Evolutionary conservation across 2,329 filamentous ascomycete species (phyloP).

Genomic region (Alternaria panax): DNA sequence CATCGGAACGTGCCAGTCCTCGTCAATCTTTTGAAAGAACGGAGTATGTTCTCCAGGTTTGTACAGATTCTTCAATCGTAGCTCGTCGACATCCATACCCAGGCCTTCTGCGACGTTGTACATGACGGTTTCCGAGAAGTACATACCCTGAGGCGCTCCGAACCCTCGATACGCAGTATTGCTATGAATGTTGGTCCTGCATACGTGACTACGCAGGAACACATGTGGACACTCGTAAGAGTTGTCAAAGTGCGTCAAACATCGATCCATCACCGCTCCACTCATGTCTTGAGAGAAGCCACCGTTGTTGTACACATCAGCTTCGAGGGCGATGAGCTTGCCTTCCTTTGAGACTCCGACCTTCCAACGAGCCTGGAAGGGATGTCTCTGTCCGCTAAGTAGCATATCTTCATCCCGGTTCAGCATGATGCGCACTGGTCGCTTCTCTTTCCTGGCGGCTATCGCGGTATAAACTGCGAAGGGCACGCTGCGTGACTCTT

Average conservation of each 20-base stretch:
- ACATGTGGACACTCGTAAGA: constrained; percentile 90
- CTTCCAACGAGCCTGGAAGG: constrained; percentile 89
- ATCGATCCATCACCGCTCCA: constrained; percentile 82
- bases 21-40: constrained; percentile 82
- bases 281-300: constrained; percentile 76
- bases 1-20: constrained; percentile 89
- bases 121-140: constrained; percentile 88
- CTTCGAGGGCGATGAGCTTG: constrained; percentile 87
- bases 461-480: constrained; percentile 82
- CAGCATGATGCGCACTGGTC: constrained; percentile 90
- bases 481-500: constrained; percentile 85
- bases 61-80: constrained; percentile 89
- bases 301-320: constrained; percentile 89
- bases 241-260: constrained; percentile 84
- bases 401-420: constrained; percentile 95
- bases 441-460: constrained; percentile 81
- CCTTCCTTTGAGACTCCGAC: constrained; percentile 90
- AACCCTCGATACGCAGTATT: constrained; percentile 97
- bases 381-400: constrained; percentile 88
- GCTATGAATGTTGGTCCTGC: constrained; percentile 94
- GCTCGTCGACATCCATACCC: constrained; percentile 79
- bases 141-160: constrained; percentile 93
- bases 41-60: constrained; percentile 77
- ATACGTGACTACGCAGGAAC: constrained; percentile 81
- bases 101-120: constrained; percentile 86